Evolutionary conservation across 2,329 filamentous ascomycete species (phyloP).

Genomic region (Apiospora hydei): DNA sequence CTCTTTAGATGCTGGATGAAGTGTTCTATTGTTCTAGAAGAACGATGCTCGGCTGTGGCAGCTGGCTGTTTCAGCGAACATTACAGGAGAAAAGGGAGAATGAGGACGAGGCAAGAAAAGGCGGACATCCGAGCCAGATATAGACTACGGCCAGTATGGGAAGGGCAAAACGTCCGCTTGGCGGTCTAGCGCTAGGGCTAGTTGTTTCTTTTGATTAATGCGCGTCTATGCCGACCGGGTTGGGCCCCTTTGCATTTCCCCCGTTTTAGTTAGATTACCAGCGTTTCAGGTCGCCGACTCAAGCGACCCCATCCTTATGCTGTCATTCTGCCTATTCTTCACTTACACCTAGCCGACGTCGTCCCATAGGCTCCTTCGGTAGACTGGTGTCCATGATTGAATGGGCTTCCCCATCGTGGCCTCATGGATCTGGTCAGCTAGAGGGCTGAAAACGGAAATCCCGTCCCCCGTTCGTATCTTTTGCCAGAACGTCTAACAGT

Average conservation of each 20-base stretch:
- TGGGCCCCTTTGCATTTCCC: background rate
- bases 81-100: background rate
- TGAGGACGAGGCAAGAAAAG: background rate
- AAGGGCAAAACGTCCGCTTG: background rate
- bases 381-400: background rate
- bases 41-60: background rate
- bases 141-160: background rate
- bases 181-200: background rate
- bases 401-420: background rate
- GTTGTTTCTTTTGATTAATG: background rate
- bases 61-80: background rate
- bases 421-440: background rate
- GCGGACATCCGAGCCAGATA: background rate
- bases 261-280: slow-evolving; percentile 2
- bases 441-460: background rate
- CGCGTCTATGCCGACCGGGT: background rate
- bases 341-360: background rate
- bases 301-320: slow-evolving; percentile 6
- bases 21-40: background rate
- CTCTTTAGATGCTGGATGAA: background rate
- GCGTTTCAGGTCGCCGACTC: background rate
- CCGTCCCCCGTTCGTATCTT: background rate
- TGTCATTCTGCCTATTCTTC: background rate
- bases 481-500: background rate
- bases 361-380: background rate